Base-by-base conservation (phyloP, 1,139 yeast species). In the Pichia sp. region DNA sequence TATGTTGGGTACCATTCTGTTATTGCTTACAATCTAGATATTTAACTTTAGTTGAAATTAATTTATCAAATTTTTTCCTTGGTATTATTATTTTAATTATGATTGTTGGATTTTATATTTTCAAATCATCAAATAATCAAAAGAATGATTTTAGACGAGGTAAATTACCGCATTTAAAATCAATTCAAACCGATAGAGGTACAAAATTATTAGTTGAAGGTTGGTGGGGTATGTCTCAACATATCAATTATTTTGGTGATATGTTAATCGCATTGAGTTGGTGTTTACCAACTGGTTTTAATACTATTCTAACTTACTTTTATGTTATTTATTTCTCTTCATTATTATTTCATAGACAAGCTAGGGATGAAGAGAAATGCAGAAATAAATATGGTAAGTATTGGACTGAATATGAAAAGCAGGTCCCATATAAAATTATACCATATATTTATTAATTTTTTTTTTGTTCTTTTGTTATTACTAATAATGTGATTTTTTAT, bases 151-250 rank as follows among this genome's bases (percentile, higher is more conserved):
- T 92, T 71, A 83, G 86, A 66, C 79, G 78, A 56, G 96, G 95
- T 9, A 78, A 83, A 60, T 73, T 89, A 49, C 70, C 77, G 49
- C 75, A 83, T 49, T 69, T 86, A 63, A 76, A 79, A 58, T 83
- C 80, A 53, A 84, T 92, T 53, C 70, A 77, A 54, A 85, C 97
- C 1, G 71, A 75, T 34, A 79, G 86, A 11, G 96, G 96, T 1
- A 84, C 96, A 37, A 85, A 79, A 61, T 75, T 92, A 55, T 71
- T 92, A 47, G 77, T 81, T 50, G 94, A 88, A 59, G 97, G 97
- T 2, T 92, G 98, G 98, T 92, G 98, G 98, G 86, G 86, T 3
- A 67, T 74, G 39, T 82, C 96, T 6, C 95, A 95, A 58, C 98
- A 92, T 65, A 88, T 88, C 64, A 92, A 92, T 64, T 92, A 92